A percentile compares a stretch with the other conserved stretches of the same genome.
Evolutionary conservation across 768 basidiomycete genomes (phyloP).

Genomic region (Epithele typhae): DNA sequence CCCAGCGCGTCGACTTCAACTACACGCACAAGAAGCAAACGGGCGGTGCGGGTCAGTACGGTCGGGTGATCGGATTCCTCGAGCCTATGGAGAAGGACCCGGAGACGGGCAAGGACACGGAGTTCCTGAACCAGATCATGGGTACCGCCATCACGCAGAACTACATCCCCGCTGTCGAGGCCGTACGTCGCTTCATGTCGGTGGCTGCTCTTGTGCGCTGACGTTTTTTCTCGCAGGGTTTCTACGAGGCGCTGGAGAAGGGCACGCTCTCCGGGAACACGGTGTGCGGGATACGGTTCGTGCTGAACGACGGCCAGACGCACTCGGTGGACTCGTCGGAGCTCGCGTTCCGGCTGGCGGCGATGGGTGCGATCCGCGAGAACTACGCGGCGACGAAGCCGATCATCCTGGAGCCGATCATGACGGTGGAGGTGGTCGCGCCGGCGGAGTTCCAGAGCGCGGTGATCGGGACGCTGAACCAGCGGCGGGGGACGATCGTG

Average conservation of each 20-base stretch:
- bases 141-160: slow-evolving; percentile 88
- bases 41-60: slow-evolving; percentile 96
- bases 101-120: slow-evolving; percentile 78
- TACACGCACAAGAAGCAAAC: slow-evolving; percentile 99
- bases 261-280: slow-evolving; percentile 86
- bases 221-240: slow-evolving; percentile 60
- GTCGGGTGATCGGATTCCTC: slow-evolving; percentile 84
- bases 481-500: slow-evolving; percentile 87
- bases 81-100: slow-evolving; percentile 78
- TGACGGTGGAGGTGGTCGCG: slow-evolving; percentile 96
- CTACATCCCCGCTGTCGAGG: slow-evolving; percentile 93
- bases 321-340: slow-evolving; percentile 97
- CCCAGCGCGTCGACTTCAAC: slow-evolving; percentile 72
- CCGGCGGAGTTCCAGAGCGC: slow-evolving; percentile 93
- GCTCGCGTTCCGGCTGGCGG: slow-evolving; percentile 87
- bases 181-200: slow-evolving; percentile 41
- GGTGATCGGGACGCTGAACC: slow-evolving; percentile 93
- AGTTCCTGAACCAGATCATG: slow-evolving; percentile 85
- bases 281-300: slow-evolving; percentile 80
- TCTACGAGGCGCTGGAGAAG: slow-evolving; percentile 90
- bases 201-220: background rate
- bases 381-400: slow-evolving; percentile 72
- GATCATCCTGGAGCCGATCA: slow-evolving; percentile 94
- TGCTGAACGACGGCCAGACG: slow-evolving; percentile 87
- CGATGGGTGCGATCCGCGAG: slow-evolving; percentile 91